Conservation (phyloP, 2,329 filamentous ascomycete species). For the Aspergillus fumigatiaffinis region DNA sequence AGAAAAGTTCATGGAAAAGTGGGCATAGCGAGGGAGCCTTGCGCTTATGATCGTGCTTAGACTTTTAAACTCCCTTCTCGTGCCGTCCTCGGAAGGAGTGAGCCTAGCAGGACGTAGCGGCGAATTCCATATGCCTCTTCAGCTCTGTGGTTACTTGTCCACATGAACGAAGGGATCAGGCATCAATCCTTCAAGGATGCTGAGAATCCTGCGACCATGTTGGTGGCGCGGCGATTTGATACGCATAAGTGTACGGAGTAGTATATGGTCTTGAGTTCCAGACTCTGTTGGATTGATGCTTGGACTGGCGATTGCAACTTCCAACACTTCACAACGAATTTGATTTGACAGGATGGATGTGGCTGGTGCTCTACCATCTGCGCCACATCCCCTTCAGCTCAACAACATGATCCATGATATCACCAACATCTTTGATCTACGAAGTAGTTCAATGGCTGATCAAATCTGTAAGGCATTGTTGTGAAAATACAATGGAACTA, state of each 20-base stretch:
- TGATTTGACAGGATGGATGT: conserved; percentile 1
- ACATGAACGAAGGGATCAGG: background rate
- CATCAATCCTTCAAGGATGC: background rate
- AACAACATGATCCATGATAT: background rate
- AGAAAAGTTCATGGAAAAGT: conserved; percentile 32
- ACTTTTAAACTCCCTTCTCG: background rate
- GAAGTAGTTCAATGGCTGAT: background rate
- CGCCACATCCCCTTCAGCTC: conserved; percentile 1
- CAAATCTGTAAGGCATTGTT: background rate
- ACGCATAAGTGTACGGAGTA: background rate
- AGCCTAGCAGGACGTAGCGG: background rate
- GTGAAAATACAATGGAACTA: background rate
- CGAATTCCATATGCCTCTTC: background rate
- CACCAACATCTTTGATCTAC: background rate
- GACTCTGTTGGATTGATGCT: background rate
- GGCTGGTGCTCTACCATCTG: conserved; percentile 3
- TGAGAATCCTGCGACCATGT: background rate
- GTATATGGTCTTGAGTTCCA: background rate
- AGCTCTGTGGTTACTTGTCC: background rate
- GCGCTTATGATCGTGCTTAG: background rate
- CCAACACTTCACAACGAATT: background rate
- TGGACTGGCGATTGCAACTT: background rate
- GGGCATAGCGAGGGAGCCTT: conserved; percentile 17
- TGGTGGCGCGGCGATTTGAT: background rate
- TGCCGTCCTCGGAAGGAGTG: background rate